Evolutionary conservation across 192 early-diverging fungal species (phyloP).

Genomic region (Entomortierella beljakovae): DNA sequence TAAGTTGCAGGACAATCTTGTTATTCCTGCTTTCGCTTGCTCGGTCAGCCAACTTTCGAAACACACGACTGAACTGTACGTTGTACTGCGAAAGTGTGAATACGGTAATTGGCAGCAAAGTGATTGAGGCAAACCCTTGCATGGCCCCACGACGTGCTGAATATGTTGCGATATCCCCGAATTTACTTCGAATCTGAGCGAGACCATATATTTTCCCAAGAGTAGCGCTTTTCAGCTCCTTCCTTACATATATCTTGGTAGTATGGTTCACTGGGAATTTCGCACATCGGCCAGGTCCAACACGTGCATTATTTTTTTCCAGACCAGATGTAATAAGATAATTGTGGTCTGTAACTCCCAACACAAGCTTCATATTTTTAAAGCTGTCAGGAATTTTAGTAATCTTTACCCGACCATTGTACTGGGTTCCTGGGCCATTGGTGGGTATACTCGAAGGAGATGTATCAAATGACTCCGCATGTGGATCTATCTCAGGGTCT

Average conservation of each 20-base stretch:
- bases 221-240: neutral
- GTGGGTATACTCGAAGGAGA: slow-evolving; percentile 6
- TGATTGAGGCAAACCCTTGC: no score
- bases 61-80: no score
- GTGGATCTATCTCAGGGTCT: neutral
- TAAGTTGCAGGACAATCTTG: no score
- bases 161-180: no score
- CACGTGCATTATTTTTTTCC: neutral
- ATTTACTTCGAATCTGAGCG: no score
- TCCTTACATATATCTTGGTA: neutral
- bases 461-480: neutral
- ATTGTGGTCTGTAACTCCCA: neutral
- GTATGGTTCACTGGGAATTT: neutral
- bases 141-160: no score
- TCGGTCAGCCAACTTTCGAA: no score
- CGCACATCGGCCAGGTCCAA: slow-evolving; percentile 4
- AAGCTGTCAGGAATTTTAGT: neutral
- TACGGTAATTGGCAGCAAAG: no score
- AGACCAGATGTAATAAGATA: slow-evolving; percentile 4
- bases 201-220: no score
- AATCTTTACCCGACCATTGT: slow-evolving; percentile 1
- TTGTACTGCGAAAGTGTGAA: no score
- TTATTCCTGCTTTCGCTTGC: no score
- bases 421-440: neutral
- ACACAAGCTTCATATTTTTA: slow-evolving; percentile 2